Base-by-base conservation (phyloP, 1,284 basidiomycete genomes). In the Ustilago nuda region DNA sequence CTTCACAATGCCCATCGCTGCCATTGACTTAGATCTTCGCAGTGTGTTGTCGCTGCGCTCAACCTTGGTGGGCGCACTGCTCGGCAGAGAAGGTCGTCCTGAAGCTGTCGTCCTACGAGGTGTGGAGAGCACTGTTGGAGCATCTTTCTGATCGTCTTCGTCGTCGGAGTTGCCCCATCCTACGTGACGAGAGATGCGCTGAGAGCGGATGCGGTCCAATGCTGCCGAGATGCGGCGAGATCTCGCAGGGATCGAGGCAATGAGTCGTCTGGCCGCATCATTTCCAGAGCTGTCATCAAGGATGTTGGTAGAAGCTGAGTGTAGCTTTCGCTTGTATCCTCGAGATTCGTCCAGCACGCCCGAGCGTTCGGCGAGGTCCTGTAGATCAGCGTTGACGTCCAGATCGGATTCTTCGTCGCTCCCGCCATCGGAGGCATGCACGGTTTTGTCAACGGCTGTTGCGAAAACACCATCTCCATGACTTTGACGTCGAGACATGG, bases 381-480 rank as follows among this genome's bases (percentile, higher is more conserved):
- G 74, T 12, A 79, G 57, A 17, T 36, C 43, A 4, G 69, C 66
- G 8, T 60, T 59, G 56, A 79, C 70, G 32, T 79, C 77, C 45
- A 79, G 52, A 23, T 79, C 77, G 2, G 77, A 79, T 48, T 79
- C 77, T 36, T 79, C 74, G 36, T 66, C 62, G 36, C 69, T 72
- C 41, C 23, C 45, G 15, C 39, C 35, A 12, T 58, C 45, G 11
- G 17, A n/a, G 37, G 33, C 63, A 3, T 27, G 23, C 23, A 23
- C 9, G 9, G 50, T 50, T 3, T 61, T 27, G 8, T 17, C 19
- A 9, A 35, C 15, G 11, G 50, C 33, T 17, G 46, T 33, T 3
- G 35, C 30, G 56, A 32, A 33, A 12, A 11, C 12, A 35, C 41
- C 37, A 30, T 50, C 43, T 1, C 35, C 33, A 4, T 62, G 36